Base-by-base conservation (phyloP, 768 basidiomycete species). In the Panellus pusillus region DNA sequence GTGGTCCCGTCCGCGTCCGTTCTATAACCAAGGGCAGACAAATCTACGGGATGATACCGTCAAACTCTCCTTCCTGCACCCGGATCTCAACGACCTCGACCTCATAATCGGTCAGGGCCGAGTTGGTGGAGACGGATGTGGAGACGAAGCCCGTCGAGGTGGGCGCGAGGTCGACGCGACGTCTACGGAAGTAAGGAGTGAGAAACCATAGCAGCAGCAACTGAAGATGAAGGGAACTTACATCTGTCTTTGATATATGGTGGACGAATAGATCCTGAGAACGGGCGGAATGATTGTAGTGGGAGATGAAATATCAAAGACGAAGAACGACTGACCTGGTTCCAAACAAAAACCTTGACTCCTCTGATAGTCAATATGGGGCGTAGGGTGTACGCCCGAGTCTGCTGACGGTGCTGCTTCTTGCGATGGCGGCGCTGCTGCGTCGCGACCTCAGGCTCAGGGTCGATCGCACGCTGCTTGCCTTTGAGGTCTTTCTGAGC, bases 301-400 rank as follows among this genome's bases (percentile, higher is more conserved):
- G 50, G 9, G 15, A 15, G 46, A 44, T 41, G 27, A 48, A 44
- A 29, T 18, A 19, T 15, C 41, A 47, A 9, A 42, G 39, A 27
- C 32, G 4, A 46, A n/a, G 37, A 39, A 15, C 19, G 47, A 70
- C 83, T 44, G 47, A 89, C 90, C 79, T 92, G 91, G 63, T 93
- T 93, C 91, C 91, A 93, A 1, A 93, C 91, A 63, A 93, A n/a
- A 93, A 12, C 91, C 91, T 69, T 93, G 89, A 62, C 89, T 91
- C 66, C 79, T 79, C 66, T 92, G 90, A 93, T 93, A 38, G 91
- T 93, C 68, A 92, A 67, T 68, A 93, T 92, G 31, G 91, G 91
- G 15, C 91, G 81, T 39, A 91, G 79, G 19, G 84, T 79, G 61
- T 79, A 82, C 15, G 80, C 76, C 4, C 79, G 74, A 54, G 77